Evolutionary conservation across 805 yeast species (phyloP), one percentile per base, ranked within the genome.

Genomic region (Monosporozyma solicola): DNA sequence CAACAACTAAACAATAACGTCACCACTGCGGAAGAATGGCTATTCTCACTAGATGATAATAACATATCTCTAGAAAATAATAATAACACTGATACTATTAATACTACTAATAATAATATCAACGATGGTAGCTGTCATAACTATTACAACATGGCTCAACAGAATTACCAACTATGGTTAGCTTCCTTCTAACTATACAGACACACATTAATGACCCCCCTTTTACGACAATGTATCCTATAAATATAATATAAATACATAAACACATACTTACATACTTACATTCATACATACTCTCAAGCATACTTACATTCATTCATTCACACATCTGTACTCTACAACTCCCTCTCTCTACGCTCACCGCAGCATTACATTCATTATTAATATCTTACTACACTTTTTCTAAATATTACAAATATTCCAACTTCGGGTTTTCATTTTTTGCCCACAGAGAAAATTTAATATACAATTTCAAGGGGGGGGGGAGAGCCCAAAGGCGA

Each of bases 161-260:
- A 59, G 51, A 65, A 65, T 55, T 65, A 65, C 59, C 59, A 64
- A 49, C 53, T 65, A 45, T 64, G 67, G 67, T 55, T 65, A 11
- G 52, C 58, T 10, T 47, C 57, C 2, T 55, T 54, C 24, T 55
- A 51, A 55, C 9, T 20, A 29, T 31, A 7, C 32, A 24, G 7
- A 15, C 49, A 48, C 20, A 10, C 11, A 16, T 25, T 47, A 47
- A 35, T 35, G 41, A 32, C 24, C 50, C 29, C 5, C 50, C 16
- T 9, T 29, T 10, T 32, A 27, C 33, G 13, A n/a, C 39, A 35
- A 35, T 35, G n/a, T 35, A 35, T 15, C 16, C 7, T 27, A 27
- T 27, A 20, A 16, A 20, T 39, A 16, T 5, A 6, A 39, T 20
- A 37, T 16, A 15, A 37, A 37, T 16, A 37, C 41, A 37, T 7